A percentile compares a stretch with the other conserved stretches of the same genome.
Evolutionary conservation across 2,329 filamentous ascomycete species (phyloP).

Genomic region (Penicillium brevicompactum): DNA sequence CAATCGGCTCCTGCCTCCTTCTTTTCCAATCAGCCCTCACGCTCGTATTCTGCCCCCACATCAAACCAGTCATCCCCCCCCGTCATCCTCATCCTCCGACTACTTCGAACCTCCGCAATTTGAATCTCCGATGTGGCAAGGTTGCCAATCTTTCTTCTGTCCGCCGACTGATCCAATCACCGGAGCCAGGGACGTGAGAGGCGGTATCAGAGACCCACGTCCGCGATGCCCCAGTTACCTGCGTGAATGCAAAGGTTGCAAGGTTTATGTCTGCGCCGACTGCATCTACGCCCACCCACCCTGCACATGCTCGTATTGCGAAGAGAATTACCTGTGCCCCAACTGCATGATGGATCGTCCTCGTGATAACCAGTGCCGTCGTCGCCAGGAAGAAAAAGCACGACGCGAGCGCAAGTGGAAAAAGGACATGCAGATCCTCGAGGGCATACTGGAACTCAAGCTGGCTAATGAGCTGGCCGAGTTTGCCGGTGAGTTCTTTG

Average conservation of each 20-base stretch:
- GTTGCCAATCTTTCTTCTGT: conserved; percentile 53
- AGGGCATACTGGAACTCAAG: conserved; percentile 43
- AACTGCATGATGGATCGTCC: conserved; percentile 45
- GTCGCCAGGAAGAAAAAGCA: conserved; percentile 40
- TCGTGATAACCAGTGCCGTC: conserved; percentile 43
- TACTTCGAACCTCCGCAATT: conserved; percentile 38
- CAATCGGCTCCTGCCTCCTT: conserved; percentile 21
- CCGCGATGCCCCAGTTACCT: conserved; percentile 47
- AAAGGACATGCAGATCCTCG: conserved; percentile 43
- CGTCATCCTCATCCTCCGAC: conserved; percentile 42
- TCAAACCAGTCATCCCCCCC: conserved; percentile 44
- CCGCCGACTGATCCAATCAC: conserved; percentile 26
- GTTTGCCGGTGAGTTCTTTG: conserved; percentile 45
- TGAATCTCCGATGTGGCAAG: conserved; percentile 46
- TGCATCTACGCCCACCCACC: conserved; percentile 44
- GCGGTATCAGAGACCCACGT: conserved; percentile 48
- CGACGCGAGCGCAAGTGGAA: conserved; percentile 44
- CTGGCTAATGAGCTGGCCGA: conserved; percentile 47
- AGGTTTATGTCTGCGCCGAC: conserved; percentile 49
- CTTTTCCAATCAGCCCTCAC: conserved; percentile 32
- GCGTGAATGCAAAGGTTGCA: conserved; percentile 49
- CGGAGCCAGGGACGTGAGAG: conserved; percentile 7
- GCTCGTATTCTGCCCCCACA: conserved; percentile 42
- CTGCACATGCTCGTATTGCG: conserved; percentile 48
- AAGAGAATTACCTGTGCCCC: conserved; percentile 46